These are phyloP conservation scores for Pelargonium fulgidum DNA, from an alignment of 441 rosid genomes.

Conservation along the genomic window DNA sequence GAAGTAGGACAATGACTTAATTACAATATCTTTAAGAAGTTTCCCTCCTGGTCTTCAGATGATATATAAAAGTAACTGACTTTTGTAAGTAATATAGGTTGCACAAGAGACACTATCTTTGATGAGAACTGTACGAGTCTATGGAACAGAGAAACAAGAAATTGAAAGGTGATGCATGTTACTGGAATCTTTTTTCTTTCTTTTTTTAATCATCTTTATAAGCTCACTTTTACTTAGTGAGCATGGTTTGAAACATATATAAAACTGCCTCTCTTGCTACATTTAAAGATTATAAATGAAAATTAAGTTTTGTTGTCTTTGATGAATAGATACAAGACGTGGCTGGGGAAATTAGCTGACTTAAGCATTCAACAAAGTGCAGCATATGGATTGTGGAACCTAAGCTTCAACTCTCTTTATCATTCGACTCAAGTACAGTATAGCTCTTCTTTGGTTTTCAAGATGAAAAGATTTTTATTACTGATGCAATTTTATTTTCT, in stretches of 20 bases:
- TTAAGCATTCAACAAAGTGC: constrained; percentile 90
- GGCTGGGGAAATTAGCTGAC: constrained; percentile 76
- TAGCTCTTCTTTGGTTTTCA: constrained; percentile 19
- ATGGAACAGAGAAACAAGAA: constrained; percentile 85
- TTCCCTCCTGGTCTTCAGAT: constrained; percentile 11
- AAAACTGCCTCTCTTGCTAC: constrained; percentile 3
- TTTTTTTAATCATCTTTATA: constrained; percentile 1
- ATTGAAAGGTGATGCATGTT: constrained; percentile 44
- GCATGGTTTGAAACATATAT: not conserved
- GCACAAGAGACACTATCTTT: constrained; percentile 95
- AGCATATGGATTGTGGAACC: constrained; percentile 91
- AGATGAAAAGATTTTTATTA: constrained; percentile 9
- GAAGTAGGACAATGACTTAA: constrained; percentile 42
- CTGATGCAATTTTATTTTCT: not conserved
- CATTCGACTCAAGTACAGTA: constrained; percentile 76
- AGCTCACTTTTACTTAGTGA: not conserved
- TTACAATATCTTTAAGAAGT: constrained; percentile 13
- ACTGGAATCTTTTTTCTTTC: not conserved
- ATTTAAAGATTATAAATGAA: constrained; percentile 8
- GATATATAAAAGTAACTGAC: not conserved
- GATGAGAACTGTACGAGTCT: constrained; percentile 92
- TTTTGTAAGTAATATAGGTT: constrained; percentile 42
- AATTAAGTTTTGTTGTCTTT: constrained; percentile 16
- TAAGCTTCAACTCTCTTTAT: constrained; percentile 80
- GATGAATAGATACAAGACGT: constrained; percentile 58